Evolutionary conservation across 768 basidiomycete genomes (phyloP), one percentile per base, ranked within the genome.

Genomic region (Mrakia gelida): DNA sequence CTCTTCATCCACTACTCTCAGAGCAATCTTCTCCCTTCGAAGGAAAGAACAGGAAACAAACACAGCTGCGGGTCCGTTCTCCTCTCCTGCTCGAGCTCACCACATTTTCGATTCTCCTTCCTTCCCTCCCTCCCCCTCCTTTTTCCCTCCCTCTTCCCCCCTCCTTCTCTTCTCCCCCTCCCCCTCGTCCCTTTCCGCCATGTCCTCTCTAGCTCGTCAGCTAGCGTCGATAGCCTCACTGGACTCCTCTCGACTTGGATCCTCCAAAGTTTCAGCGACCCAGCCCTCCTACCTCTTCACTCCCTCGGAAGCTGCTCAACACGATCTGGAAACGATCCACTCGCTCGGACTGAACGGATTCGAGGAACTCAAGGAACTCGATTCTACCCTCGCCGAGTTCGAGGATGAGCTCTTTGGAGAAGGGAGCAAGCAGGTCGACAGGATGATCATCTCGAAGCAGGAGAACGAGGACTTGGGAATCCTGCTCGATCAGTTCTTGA

Each of bases 301-400:
- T 21, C 89, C 91, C 59, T 88, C 88, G 78, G 91, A 92, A 71
- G 94, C 94, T 13, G 90, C 92, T 81, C 86, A 89, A 77, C 92
- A 97, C 83, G 95, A 98, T 84, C 86, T 97, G 77, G 91, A 96
- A 83, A 88, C 93, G 9, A 89, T 98, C 74, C 89, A 92, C 82
- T 90, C 93, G 0, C 87, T 98, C 13, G 93, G 88, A 4, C 85
- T 88, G 71, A 94, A 93, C 82, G 93, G 91, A 10, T 90, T 94
- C 80, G 84, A 90, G 1, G 91, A 92, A 70, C 88, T 97, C 23
- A 84, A 88, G 30, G 84, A 88, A 2, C 84, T 96, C 49, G 88
- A 91, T 70, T 86, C 90, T 3, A 82, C 84, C 0, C 85, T 95
- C 70, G 85, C 85, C 8, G 85, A 85, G 71, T 92, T 88, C 79